These are phyloP conservation scores for Boehmeria nivea DNA, from an alignment of 306 rosid species.

Conservation along the genomic window DNA sequence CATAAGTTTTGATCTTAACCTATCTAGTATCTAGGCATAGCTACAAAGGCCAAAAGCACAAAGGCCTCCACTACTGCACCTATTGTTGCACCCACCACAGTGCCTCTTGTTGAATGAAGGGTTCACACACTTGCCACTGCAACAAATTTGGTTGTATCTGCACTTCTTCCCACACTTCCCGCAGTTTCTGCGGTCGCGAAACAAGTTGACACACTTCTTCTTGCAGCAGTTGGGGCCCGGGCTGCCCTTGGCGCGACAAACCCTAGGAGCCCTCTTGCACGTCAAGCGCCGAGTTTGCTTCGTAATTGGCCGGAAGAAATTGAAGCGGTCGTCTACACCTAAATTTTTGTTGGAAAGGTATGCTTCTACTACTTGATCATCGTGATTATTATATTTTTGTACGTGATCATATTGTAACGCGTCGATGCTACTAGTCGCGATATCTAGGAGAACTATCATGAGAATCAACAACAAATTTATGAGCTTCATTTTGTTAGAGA, in stretches of 20 bases:
- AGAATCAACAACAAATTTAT: not conserved
- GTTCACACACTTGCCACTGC: conserved; percentile 29
- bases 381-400: not conserved
- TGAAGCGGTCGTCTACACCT: not conserved
- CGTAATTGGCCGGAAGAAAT: not conserved
- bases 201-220: conserved; percentile 28
- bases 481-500: conserved; percentile 1
- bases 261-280: conserved; percentile 16
- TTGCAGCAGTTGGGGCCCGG: conserved; percentile 31
- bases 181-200: conserved; percentile 14
- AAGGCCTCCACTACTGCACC: conserved; percentile 15
- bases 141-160: conserved; percentile 21
- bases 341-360: too few relatives aligned
- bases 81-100: conserved; percentile 29
- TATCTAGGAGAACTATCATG: not conserved
- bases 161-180: conserved; percentile 27
- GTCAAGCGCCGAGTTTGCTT: conserved; percentile 1
- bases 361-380: too few relatives aligned
- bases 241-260: conserved; percentile 24
- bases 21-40: conserved; percentile 7
- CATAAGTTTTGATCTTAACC: too few relatives aligned
- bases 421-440: not conserved
- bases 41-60: conserved; percentile 31
- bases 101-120: conserved; percentile 24
- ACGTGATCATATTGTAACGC: not conserved